These are phyloP conservation scores for Penicillium paradoxum DNA, from an alignment of 495 filamentous ascomycete genomes.

Conservation along the genomic window DNA sequence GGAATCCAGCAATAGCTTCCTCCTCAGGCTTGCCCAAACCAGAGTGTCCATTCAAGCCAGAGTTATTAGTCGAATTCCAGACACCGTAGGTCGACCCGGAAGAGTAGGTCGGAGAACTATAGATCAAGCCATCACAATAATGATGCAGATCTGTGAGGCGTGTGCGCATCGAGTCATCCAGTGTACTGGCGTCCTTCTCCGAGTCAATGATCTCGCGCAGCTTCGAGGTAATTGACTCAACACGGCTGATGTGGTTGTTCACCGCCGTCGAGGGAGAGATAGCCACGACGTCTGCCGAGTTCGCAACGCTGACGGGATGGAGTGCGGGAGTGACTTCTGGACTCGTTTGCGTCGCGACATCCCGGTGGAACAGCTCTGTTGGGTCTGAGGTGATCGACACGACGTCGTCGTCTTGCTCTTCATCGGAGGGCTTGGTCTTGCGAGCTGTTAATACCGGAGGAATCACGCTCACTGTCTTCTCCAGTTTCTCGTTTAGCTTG, in stretches of 20 bases:
- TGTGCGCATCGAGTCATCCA: conserved; percentile 42
- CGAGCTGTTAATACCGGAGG: conserved; percentile 40
- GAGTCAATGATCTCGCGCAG: conserved; percentile 49
- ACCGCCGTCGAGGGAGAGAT: conserved; percentile 28
- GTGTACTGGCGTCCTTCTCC: conserved; percentile 39
- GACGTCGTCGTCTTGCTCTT: conserved; percentile 42
- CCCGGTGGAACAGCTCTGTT: conserved; percentile 85
- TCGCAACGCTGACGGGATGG: conserved; percentile 1
- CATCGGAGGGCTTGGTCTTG: conserved; percentile 15
- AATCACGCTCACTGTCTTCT: conserved; percentile 59
- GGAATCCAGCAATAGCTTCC: conserved; percentile 73
- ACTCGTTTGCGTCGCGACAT: conserved; percentile 82
- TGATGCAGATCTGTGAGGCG: conserved; percentile 43
- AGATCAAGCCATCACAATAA: conserved; percentile 50
- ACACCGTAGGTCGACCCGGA: conserved; percentile 30
- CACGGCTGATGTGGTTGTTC: conserved; percentile 33
- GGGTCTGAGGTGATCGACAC: conserved; percentile 56
- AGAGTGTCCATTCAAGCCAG: conserved; percentile 25
- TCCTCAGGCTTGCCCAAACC: conserved; percentile 51
- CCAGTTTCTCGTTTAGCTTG: conserved; percentile 70
- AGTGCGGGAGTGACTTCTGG: conserved; percentile 39
- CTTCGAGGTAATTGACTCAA: conserved; percentile 48
- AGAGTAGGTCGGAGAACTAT: conserved; percentile 32
- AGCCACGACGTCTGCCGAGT: conserved; percentile 7
- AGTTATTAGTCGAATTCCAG: conserved; percentile 23